These are phyloP conservation scores for Dioszegia crocea DNA, from an alignment of 768 basidiomycete species.

Conservation along the genomic window DNA sequence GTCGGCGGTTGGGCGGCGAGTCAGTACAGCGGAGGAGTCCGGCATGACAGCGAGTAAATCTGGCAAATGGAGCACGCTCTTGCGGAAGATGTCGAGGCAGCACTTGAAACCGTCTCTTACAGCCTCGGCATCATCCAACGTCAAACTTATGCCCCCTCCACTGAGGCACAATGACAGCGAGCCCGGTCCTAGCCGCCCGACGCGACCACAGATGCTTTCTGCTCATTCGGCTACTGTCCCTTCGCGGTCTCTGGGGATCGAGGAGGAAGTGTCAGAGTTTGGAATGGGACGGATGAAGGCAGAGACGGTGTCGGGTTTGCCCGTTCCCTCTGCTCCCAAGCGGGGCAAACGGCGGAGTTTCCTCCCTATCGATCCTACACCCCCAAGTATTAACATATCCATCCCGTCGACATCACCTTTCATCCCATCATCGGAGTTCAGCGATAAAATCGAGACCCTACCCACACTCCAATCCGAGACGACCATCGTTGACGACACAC, in stretches of 20 bases:
- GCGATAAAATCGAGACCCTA: neutral
- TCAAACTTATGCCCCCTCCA: slow-evolving; percentile 28
- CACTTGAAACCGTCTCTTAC: slow-evolving; percentile 56
- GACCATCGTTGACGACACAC: slow-evolving; percentile 15
- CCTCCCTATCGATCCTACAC: slow-evolving; percentile 69
- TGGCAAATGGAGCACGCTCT: slow-evolving; percentile 79
- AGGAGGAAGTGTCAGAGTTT: slow-evolving; percentile 28
- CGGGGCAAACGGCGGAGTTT: slow-evolving; percentile 78
- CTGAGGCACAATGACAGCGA: slow-evolving; percentile 28
- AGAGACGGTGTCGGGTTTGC: slow-evolving; percentile 10
- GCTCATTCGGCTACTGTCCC: slow-evolving; percentile 36
- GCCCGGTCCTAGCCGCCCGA: slow-evolving; percentile 23
- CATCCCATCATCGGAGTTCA: slow-evolving; percentile 48
- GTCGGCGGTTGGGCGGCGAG: neutral
- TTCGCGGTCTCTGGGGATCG: neutral
- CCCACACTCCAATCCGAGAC: slow-evolving; percentile 9
- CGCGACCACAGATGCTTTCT: slow-evolving; percentile 21
- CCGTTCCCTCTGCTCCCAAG: slow-evolving; percentile 8
- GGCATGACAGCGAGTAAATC: slow-evolving; percentile 53
- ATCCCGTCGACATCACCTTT: slow-evolving; percentile 65
- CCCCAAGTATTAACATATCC: slow-evolving; percentile 60
- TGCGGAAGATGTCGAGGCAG: slow-evolving; percentile 98
- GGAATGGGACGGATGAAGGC: slow-evolving; percentile 27
- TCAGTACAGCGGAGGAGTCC: neutral
- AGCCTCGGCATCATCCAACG: slow-evolving; percentile 29